These are phyloP conservation scores for Protomyces inouyei DNA, from an alignment of 1,139 yeast genomes.

Conservation along the genomic window DNA sequence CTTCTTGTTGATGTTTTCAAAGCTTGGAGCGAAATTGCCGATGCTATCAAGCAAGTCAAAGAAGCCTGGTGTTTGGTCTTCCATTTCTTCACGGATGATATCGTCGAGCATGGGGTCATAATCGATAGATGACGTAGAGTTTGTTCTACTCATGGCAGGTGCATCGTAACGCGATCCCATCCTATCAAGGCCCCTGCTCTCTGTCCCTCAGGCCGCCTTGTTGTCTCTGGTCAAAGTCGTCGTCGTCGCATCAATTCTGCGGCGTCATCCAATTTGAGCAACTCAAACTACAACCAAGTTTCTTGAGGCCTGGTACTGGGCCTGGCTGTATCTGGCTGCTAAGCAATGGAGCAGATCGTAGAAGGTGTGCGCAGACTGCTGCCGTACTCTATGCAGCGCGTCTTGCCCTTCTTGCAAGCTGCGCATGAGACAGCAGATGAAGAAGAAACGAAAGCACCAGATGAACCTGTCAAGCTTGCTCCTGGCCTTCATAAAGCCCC, in stretches of 20 bases:
- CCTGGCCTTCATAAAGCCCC: neutral
- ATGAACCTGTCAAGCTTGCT: neutral
- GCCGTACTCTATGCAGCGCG: neutral
- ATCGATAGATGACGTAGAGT: slow-evolving; percentile 10
- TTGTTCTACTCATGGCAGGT: slow-evolving; percentile 18
- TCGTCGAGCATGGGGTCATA: slow-evolving; percentile 26
- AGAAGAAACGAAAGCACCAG: neutral
- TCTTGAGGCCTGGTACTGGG: neutral
- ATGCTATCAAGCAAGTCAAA: slow-evolving; percentile 22
- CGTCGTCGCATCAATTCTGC: too few relatives aligned
- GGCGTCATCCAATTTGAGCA: neutral
- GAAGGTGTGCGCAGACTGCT: neutral
- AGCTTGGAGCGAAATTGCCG: slow-evolving; percentile 21
- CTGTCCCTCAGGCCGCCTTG: neutral
- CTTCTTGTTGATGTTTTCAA: slow-evolving; percentile 17
- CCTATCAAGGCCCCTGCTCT: neutral
- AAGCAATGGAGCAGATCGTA: neutral
- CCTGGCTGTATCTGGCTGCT: neutral
- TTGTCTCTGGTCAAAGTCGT: too few relatives aligned
- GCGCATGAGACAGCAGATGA: neutral
- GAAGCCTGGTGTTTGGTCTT: slow-evolving; percentile 11
- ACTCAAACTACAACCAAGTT: neutral
- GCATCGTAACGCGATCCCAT: neutral
- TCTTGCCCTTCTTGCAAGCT: neutral
- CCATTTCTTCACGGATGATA: slow-evolving; percentile 26